These are phyloP conservation scores for Harrya chromipes DNA, from an alignment of 768 basidiomycete genomes.

Conservation along the genomic window DNA sequence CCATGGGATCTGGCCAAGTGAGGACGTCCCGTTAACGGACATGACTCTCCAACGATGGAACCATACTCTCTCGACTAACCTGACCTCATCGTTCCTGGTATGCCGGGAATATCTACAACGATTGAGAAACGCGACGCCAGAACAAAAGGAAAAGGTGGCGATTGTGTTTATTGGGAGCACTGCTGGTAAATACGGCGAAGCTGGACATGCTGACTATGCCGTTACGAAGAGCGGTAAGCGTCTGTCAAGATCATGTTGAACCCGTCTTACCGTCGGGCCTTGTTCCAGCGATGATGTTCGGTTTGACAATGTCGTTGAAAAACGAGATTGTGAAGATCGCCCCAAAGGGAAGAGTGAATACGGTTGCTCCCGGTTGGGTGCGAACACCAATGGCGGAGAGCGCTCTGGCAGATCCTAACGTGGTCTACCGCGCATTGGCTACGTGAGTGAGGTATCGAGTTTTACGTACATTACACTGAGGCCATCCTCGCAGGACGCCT, in stretches of 20 bases:
- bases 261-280: background rate
- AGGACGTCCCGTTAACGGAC: slow-evolving; percentile 48
- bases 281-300: slow-evolving; percentile 67
- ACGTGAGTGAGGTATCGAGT: slow-evolving; percentile 44
- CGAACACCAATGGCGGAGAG: slow-evolving; percentile 61
- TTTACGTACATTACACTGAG: background rate
- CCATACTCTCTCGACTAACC: slow-evolving; percentile 54
- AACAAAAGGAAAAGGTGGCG: slow-evolving; percentile 51
- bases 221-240: slow-evolving; percentile 60
- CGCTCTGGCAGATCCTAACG: slow-evolving; percentile 50
- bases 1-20: slow-evolving; percentile 51
- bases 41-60: slow-evolving; percentile 68
- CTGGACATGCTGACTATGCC: slow-evolving; percentile 64
- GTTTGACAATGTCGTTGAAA: slow-evolving; percentile 63
- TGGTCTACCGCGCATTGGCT: slow-evolving; percentile 58
- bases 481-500: slow-evolving; percentile 48
- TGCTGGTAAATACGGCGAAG: slow-evolving; percentile 72
- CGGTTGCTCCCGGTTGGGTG: slow-evolving; percentile 67
- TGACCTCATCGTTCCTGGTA: slow-evolving; percentile 67
- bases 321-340: slow-evolving; percentile 81
- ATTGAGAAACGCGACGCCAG: slow-evolving; percentile 37
- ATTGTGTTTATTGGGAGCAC: slow-evolving; percentile 70
- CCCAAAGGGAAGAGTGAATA: slow-evolving; percentile 66
- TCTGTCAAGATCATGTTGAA: background rate
- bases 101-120: slow-evolving; percentile 56